These are phyloP conservation scores for Blastobotrys capitulatus DNA, from an alignment of 1,139 yeast species.

Conservation along the genomic window DNA sequence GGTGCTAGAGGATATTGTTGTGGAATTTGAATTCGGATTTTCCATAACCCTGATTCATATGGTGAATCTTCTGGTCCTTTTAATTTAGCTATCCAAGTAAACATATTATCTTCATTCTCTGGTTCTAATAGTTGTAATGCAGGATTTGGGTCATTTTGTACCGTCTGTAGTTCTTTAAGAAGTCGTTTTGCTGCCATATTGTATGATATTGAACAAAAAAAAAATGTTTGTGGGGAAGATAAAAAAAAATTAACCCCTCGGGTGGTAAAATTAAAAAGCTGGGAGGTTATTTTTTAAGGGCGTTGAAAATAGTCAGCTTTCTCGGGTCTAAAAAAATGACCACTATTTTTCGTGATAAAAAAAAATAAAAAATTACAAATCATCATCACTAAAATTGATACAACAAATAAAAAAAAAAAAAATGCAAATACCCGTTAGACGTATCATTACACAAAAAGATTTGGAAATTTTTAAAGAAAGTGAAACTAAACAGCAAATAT, in stretches of 20 bases:
- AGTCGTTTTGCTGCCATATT: conserved; percentile 33
- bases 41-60: conserved; percentile 53
- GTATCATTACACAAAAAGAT: conserved; percentile 59
- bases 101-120: conserved; percentile 43
- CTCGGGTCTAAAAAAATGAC: too few species aligned
- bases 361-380: too few species aligned
- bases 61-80: conserved; percentile 53
- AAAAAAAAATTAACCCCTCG: too few species aligned
- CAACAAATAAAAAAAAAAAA: too few species aligned
- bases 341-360: too few species aligned
- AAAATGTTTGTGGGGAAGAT: too few species aligned
- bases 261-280: too few species aligned
- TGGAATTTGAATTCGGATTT: conserved; percentile 47
- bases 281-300: too few species aligned
- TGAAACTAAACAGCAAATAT: conserved; percentile 44
- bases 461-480: conserved; percentile 58
- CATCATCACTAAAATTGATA: too few species aligned
- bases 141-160: conserved; percentile 36
- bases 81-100: conserved; percentile 55
- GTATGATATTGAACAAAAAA: too few species aligned
- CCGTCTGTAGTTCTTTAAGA: conserved; percentile 42
- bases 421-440: conserved; percentile 28
- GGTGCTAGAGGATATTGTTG: conserved; percentile 62
- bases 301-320: too few species aligned
- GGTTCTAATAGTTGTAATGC: conserved; percentile 41